Evolutionary conservation across 371 early-diverging fungal genomes (phyloP), one percentile per base, ranked within the genome.

Genomic region (Mucor velutinosus): DNA sequence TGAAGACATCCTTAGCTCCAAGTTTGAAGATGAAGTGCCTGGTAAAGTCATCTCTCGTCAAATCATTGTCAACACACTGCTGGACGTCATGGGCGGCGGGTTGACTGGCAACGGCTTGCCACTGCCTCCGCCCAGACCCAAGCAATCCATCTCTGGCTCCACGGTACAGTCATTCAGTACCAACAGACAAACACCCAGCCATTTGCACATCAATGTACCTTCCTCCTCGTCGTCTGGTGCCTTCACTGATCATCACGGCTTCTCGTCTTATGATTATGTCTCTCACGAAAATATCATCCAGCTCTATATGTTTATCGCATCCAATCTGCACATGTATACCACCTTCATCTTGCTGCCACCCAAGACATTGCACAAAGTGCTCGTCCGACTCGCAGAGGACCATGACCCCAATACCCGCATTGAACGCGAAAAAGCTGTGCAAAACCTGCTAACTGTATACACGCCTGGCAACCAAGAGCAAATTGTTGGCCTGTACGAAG

Each of bases 1-100:
- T 25, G 86, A 89, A 57, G 80, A 79, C 62, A 78, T 82, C 30
- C 49, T 71, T 64, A 81, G 78, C 41, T 84, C 76, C 37, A 85
- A 79, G 41, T 83, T 84, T 77, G 86, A 70, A 69, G 85, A 85
- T 55, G 89, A 86, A 37, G 74, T 85, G 21, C 86, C 81, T 37
- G 91, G 81, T 14, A 82, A 83, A 67, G 86, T 81, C 7, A 89
- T 94, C 37, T 90, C 87, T 39, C 86, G 93, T 4, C 93, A 93
- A 76, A 84, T 87, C 58, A 89, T 94, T 65, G 81, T 93, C 59
- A 90, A 92, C 72, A 85, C 91, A 1, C 64, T 93, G 33, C 71
- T 93, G 23, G 83, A 85, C 49, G 88, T 91, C 5, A 77, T 90
- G 72, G 82, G 80, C 4, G 78, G 79, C 4, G 76, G 80, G 0